Evolutionary conservation across 192 early-diverging fungal genomes (phyloP).

Genomic region (Jimgerdemannia flammicorona): DNA sequence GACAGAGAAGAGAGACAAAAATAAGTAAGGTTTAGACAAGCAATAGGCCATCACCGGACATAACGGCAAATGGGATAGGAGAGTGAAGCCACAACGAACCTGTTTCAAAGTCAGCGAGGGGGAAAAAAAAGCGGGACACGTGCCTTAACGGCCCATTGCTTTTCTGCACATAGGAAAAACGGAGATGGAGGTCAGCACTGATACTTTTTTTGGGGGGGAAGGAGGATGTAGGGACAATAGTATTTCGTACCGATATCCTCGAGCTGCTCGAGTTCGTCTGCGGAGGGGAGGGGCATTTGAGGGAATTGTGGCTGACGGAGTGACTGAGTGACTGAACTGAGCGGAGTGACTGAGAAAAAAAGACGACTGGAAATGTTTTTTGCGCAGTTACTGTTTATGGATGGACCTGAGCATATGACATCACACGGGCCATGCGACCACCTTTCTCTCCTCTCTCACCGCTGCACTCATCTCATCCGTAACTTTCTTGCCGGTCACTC

Average conservation of each 20-base stretch:
- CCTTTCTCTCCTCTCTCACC: background rate
- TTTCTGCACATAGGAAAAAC: too few species aligned
- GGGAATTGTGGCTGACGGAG: background rate
- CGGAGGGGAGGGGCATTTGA: slow-evolving; percentile 62
- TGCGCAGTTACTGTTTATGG: background rate
- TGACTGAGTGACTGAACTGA: background rate
- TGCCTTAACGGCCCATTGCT: slow-evolving; percentile 91
- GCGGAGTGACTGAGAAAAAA: background rate
- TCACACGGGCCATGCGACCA: background rate
- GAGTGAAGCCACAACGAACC: background rate
- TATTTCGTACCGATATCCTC: slow-evolving; percentile 61
- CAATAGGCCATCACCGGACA: too few species aligned
- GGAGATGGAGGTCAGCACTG: background rate
- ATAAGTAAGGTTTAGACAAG: too few species aligned
- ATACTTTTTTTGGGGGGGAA: background rate
- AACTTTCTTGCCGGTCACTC: background rate
- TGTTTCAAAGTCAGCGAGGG: too few species aligned
- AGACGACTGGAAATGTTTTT: background rate
- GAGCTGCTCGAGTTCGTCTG: slow-evolving; percentile 72
- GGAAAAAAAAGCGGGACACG: background rate
- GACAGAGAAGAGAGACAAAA: too few species aligned
- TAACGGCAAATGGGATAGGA: background rate
- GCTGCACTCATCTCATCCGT: background rate
- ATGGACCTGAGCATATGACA: background rate
- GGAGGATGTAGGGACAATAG: background rate